Evolutionary conservation across 2,329 filamentous ascomycete genomes (phyloP), one percentile per base, ranked within the genome.

Genomic region (Trichoderma sp.): DNA sequence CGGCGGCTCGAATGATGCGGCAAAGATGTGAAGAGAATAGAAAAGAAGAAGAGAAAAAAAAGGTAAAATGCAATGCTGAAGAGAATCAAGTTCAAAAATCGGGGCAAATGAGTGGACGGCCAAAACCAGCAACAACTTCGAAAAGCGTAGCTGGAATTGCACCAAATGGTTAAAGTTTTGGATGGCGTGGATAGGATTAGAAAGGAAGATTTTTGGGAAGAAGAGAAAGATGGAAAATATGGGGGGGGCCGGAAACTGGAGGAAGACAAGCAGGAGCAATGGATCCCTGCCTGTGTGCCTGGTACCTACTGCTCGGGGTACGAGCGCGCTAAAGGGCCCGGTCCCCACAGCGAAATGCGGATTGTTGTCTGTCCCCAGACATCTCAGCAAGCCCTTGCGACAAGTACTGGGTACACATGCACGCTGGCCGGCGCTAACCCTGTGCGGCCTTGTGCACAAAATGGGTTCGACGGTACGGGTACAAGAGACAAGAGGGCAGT

Each of bases 71-170:
- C 74, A 75, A 73, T 72, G 75, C 71, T 74, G 72, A 75, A 75
- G 71, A 76, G 75, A 72, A 73, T 76, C 76, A 77, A 75, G 73
- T 74, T 61, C 56, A 69, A 77, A 80, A 79, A 76, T 70, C 76
- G 76, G 75, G 47, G 67, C 43, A 82, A 83, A 87, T 84, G 87
- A 89, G 86, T 83, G 87, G 87, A 89, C 87, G 86, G 87, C 79
- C 86, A 82, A 88, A 82, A 86, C 87, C 87, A 89, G 86, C 81
- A 83, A 81, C 84, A 86, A 84, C 84, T 81, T 80, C 78, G 76
- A 83, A 83, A 84, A 83, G 79, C 83, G 84, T 85, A 80, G 79
- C 86, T 84, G 86, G 87, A 86, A 87, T 87, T 84, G 87, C 82
- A 84, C 87, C 87, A 88, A 68, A 71, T 70, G 74, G 70, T 70